Base-by-base conservation (phyloP, 805 yeast species). In the Hanseniaspora clermontiae region DNA sequence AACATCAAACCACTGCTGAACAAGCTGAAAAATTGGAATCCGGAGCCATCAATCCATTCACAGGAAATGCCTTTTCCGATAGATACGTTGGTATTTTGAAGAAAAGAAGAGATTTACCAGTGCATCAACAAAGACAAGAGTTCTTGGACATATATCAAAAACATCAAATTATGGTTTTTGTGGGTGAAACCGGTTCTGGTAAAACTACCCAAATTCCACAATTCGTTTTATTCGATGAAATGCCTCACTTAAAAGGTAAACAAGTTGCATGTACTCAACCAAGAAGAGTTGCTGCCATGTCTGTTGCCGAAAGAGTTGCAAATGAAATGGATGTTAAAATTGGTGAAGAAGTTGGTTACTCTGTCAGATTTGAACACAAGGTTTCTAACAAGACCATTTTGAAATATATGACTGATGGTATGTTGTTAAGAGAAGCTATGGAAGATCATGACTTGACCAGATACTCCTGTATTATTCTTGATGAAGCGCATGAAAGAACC, bases 141-240 rank as follows among this genome's bases (percentile, higher is more conserved):
- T 93, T 93, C 68, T 76, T 93, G 58, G 76, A 77, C 61, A 81
- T 87, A 58, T 93, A 84, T 71, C 97, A 91, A 60, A 72, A 77
- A 20, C 82, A 91, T 40, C 98, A 91, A 71, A 86, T 91, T 67
- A 85, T 93, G 95, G 97, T 91, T 39, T 88, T 93, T 70, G 97
- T 93, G 53, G 98, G 98, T 75, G 98, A 91, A 69, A 91, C 98
- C 5, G 98, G 98, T 74, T 88, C 96, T 34, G 98, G 98, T 79
- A 91, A 91, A 71, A 91, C 97, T 29, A 91, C 98, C 0, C 98
- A 91, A 73, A 90, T 91, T 60, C 97, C 98, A 3, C 98, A 91
- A 71, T 93, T 90, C 71, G 96, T 91, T 24, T 63, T 74, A 8
- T 88, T 80, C 64, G 97, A 93, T 68, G 97, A 90, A 63, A 78